Base-by-base conservation (phyloP, 805 yeast genomes). In the Kuraishia piskuri region DNA sequence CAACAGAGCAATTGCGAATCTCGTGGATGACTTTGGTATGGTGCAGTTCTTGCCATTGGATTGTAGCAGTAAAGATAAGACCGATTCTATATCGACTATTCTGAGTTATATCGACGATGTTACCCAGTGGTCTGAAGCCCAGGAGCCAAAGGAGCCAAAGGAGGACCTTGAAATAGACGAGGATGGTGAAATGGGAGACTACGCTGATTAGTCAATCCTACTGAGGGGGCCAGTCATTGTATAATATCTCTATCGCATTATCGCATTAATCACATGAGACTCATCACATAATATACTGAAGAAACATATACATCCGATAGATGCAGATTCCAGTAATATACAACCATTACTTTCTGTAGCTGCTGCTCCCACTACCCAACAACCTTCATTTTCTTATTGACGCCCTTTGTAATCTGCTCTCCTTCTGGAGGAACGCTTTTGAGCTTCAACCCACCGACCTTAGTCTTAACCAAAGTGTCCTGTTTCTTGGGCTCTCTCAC, bases 11-110 rank as follows among this genome's bases (percentile, higher is more conserved):
- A 90, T 94, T 59, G 97, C 97, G 0, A 83, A 86, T 57, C 73
- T 94, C 59, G 95, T 91, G 37, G 98, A 94, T 64, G 99, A 94
- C 63, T 94, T 94, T 67, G 99, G 99, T 6, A 94, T 94, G 99
- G 97, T 94, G 2, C 97, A 94, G 66, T 94, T 90, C 64, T 71
- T 94, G 58, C 98, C 99, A 0, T 75, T 94, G 57, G 95, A 90
- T 63, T 79, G 84, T 58, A 67, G 75, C 25, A 75, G 76, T 61
- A 66, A 66, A 52, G 82, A 89, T 9, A 86, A 83, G 49, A 79
- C 81, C 55, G 83, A 90, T 50, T 80, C 90, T 50, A 85, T 94
- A 22, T 81, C 85, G 12, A 84, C 90, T 0, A 92, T 94, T 53
- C 74, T 94, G 59, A 86, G 96, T 63, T 90, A 90, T 66, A 88